Evolutionary conservation across 495 filamentous ascomycete species (phyloP).

Genomic region (Glonium stellatum): DNA sequence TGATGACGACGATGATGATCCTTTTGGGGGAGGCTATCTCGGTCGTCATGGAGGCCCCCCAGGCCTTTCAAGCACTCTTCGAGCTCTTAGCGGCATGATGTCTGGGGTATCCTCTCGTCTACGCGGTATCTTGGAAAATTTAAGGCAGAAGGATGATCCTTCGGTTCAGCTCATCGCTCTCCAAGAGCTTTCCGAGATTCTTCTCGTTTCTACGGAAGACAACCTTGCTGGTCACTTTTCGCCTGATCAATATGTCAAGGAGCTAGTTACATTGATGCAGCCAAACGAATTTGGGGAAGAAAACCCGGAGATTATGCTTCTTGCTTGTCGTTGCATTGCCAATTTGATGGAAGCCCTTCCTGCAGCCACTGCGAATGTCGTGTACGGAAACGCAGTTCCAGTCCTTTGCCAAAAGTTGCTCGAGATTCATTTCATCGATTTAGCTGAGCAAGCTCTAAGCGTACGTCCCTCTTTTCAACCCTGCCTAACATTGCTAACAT

Average conservation of each 20-base stretch:
- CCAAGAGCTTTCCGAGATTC: conserved; percentile 85
- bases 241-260: conserved; percentile 90
- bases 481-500: background rate
- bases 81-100: conserved; percentile 86
- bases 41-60: conserved; percentile 50
- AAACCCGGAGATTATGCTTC: conserved; percentile 95
- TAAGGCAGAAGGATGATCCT: conserved; percentile 76
- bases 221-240: conserved; percentile 94
- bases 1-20: conserved; percentile 63
- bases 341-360: conserved; percentile 98
- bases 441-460: conserved; percentile 94
- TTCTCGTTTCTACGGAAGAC: conserved; percentile 92
- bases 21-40: conserved; percentile 66
- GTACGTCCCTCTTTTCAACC: conserved; percentile 38
- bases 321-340: conserved; percentile 92
- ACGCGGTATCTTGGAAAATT: conserved; percentile 73
- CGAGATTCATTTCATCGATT: conserved; percentile 92
- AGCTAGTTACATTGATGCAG: conserved; percentile 87
- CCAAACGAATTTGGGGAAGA: conserved; percentile 79
- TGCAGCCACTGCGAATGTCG: conserved; percentile 85
- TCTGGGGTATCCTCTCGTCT: conserved; percentile 72
- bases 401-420: conserved; percentile 88
- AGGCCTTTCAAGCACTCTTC: conserved; percentile 71
- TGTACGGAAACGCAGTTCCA: conserved; percentile 92
- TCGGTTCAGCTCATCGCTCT: conserved; percentile 87